Conservation (phyloP, 1,139 yeast species). For the Debaryomycetaceae sp. region DNA sequence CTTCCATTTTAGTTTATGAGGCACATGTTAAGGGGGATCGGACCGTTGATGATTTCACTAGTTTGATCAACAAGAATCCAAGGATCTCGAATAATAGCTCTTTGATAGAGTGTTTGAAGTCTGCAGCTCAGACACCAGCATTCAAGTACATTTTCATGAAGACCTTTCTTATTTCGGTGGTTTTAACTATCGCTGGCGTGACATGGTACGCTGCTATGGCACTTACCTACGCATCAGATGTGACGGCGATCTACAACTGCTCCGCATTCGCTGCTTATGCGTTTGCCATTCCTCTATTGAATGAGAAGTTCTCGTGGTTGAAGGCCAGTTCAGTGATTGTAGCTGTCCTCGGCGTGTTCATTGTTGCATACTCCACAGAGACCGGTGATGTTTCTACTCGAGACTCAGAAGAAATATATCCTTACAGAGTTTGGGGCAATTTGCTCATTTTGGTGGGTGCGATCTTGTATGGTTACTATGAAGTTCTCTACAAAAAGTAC, state of each 20-base stretch:
- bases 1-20: conserved; percentile 47
- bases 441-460: conserved; percentile 75
- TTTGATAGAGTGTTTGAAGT: conserved; percentile 28
- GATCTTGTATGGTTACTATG: conserved; percentile 77
- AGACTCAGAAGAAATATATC: conserved; percentile 34
- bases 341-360: conserved; percentile 71
- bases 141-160: conserved; percentile 44
- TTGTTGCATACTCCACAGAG: conserved; percentile 65
- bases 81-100: conserved; percentile 40
- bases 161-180: conserved; percentile 46
- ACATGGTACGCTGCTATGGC: conserved; percentile 88
- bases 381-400: conserved; percentile 13
- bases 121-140: conserved; percentile 44
- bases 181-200: conserved; percentile 72
- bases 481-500: conserved; percentile 72
- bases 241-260: conserved; percentile 88
- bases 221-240: conserved; percentile 78
- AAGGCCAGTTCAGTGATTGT: conserved; percentile 68
- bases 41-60: conserved; percentile 33
- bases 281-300: conserved; percentile 72
- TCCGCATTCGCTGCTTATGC: conserved; percentile 86
- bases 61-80: conserved; percentile 38
- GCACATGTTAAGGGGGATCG: conserved; percentile 35
- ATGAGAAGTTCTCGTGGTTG: conserved; percentile 61
- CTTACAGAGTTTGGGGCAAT: conserved; percentile 69